Base-by-base conservation (phyloP, 202 grass and related monocot genomes). In the Schoenoplectus tabernaemontani region DNA sequence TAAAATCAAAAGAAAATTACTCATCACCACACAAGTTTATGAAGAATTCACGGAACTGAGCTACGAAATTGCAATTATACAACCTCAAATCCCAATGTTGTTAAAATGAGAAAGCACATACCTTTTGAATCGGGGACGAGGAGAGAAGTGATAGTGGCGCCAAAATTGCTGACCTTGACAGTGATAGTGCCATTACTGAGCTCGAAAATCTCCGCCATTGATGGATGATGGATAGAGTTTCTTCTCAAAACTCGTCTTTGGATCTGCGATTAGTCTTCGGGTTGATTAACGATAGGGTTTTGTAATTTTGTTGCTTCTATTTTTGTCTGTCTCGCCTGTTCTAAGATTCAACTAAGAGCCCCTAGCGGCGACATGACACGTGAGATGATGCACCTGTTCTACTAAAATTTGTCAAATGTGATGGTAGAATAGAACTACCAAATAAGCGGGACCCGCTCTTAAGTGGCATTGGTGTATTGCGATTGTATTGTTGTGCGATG, bases 111-210 rank as follows among this genome's bases (percentile, higher is more conserved):
- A 28, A 56, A 48, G 12, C 47, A 62, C 41, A 50, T 22, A 95
- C 92, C 89, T 4, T 87, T 87, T 2, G 85, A 82, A 76, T 91
- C 89, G 17, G 89, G 92, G 57, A 88, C 87, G 73, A 91, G 67
- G 53, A 95, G 92, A 83, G 92, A 91, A 69, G 87, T 89, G 84
- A 94, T 84, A 77, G 91, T 94, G 59, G 89, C 87, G 73, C 92
- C 92, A 83, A 85, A 91, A 78, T 57, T 89, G 37, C 87, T 81
- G 73, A 94, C 82, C 82, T 65, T 94, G 7, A 88, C 84, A 30
- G 80, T 91, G 64, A 94, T 84, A 56, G 13, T 83, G 76, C 83
- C 89, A 80, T 91, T 91, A 64, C 82, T 89, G 63, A 94, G 82
- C 81, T 89, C 89, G 23, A 87, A 65, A 38, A 91, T 81, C 78